Conservation (phyloP, 805 yeast species). For the Candida stauntonica region DNA sequence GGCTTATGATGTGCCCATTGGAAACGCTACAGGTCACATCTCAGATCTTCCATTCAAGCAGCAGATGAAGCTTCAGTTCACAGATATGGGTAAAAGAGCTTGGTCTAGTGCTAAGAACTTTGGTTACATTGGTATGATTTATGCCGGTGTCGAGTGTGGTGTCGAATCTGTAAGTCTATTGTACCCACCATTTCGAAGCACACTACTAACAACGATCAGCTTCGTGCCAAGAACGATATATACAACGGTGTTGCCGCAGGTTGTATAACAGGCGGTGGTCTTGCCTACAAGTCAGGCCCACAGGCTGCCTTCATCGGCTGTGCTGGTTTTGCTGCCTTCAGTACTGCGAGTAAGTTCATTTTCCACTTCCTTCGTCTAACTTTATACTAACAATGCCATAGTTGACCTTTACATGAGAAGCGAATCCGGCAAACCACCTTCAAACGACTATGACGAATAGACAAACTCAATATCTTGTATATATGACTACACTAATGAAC, state of each 20-base stretch:
- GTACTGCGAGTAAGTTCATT: conserved; percentile 51
- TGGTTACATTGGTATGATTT: conserved; percentile 88
- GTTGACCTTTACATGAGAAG: conserved; percentile 80
- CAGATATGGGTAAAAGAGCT: conserved; percentile 91
- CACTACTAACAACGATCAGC: conserved; percentile 7
- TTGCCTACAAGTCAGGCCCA: conserved; percentile 91
- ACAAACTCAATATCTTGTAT: neutral
- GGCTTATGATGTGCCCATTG: conserved; percentile 80
- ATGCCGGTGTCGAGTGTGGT: conserved; percentile 88
- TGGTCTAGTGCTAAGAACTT: conserved; percentile 88
- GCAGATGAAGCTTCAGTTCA: conserved; percentile 85
- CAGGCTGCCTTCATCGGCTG: conserved; percentile 89
- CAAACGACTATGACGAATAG: conserved; percentile 74
- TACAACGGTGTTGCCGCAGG: conserved; percentile 93
- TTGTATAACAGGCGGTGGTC: conserved; percentile 94
- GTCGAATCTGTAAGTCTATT: conserved; percentile 54
- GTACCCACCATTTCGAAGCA: neutral
- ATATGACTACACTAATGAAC: too few relatives aligned
- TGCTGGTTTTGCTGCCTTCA: conserved; percentile 96
- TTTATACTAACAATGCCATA: conserved; percentile 2
- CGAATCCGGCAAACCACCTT: conserved; percentile 80
- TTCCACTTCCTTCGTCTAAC: too few relatives aligned
- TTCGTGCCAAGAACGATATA: conserved; percentile 84
- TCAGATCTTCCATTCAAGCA: conserved; percentile 86
- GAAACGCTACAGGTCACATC: conserved; percentile 52